These are phyloP conservation scores for Multifurca ochricompacta DNA, from an alignment of 768 basidiomycete species.

Conservation along the genomic window DNA sequence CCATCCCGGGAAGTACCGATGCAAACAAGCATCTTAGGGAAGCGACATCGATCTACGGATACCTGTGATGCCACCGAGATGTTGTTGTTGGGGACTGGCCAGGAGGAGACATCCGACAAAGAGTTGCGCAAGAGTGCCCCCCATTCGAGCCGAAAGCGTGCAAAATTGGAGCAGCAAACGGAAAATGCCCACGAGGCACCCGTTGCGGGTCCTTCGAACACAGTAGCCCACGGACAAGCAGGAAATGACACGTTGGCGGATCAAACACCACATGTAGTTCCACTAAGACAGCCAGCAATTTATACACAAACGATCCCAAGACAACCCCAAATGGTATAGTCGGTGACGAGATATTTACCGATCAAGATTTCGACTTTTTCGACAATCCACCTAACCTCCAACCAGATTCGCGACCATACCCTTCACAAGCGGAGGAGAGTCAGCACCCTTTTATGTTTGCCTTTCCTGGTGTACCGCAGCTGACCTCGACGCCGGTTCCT, in stretches of 20 bases:
- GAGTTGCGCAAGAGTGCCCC: slow-evolving; percentile 33
- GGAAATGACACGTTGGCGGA: neutral
- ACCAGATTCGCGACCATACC: slow-evolving; percentile 2
- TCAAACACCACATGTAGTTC: neutral
- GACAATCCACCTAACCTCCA: slow-evolving; percentile 18
- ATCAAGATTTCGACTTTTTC: slow-evolving; percentile 22
- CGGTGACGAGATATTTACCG: slow-evolving; percentile 20
- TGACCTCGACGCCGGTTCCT: slow-evolving; percentile 12
- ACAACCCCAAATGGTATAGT: slow-evolving; percentile 2
- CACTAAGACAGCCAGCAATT: neutral
- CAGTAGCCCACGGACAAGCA: neutral
- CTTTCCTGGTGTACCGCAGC: slow-evolving; percentile 11
- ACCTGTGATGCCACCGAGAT: slow-evolving; percentile 37
- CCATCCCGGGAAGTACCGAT: slow-evolving; percentile 31
- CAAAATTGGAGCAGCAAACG: slow-evolving; percentile 29
- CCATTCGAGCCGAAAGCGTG: slow-evolving; percentile 48
- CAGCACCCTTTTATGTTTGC: slow-evolving; percentile 20
- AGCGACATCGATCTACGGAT: slow-evolving; percentile 50
- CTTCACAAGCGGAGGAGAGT: slow-evolving; percentile 7
- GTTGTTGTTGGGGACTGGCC: slow-evolving; percentile 36
- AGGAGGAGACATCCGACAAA: slow-evolving; percentile 31
- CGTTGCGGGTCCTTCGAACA: slow-evolving; percentile 13
- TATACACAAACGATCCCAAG: neutral
- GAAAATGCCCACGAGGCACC: slow-evolving; percentile 18
- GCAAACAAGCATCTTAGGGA: slow-evolving; percentile 47